Evolutionary conservation across 331 rosid genomes (phyloP), one percentile per base, ranked within the genome.

Genomic region (Pyracantha coccinea): DNA sequence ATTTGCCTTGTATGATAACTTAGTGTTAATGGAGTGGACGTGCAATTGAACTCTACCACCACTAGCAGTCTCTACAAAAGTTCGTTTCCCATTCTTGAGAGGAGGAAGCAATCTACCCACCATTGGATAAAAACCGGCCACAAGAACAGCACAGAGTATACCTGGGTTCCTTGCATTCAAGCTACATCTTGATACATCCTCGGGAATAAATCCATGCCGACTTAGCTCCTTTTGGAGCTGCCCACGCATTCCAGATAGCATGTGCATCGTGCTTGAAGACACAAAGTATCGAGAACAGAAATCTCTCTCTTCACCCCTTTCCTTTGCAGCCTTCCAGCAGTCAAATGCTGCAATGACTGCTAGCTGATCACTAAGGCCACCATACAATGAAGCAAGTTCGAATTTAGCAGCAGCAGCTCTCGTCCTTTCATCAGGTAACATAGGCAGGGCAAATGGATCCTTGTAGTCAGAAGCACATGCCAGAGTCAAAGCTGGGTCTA

Each of bases 101-200:
- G 87, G 76, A 33, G 76, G 32, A 79, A 65, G 32, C 82, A 90
- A 80, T 85, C 83, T 89, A 73, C 99, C 99, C 50, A 89, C 87
- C 96, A 80, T 90, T 7, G 99, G 99, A 89, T 95, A 95, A 80
- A 90, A 82, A 80, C 98, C 96, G 1, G 99, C 92, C 61, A 88
- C 88, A 65, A 95, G 84, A 64, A 95, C 88, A 1, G 97, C 89
- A 50, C 90, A 93, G 71, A 95, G 86, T 71, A 95, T 78, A 13
- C 97, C 99, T 24, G 92, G 87, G 68, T 87, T 86, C 21, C 68
- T 47, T 5, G 97, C 86, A 86, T 92, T 95, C 73, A 79, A 28
- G 74, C 88, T 95, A 79, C 86, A 90, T 73, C 73, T 73, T 12
- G 86, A 81, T 76, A 78, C 77, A 69, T 89, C 88, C 54, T 69